A percentile compares a stretch with the other conserved stretches of the same genome.
These are phyloP conservation scores for Cladorrhinum sp. DNA, from an alignment of 2,329 filamentous ascomycete species.

Conservation along the genomic window DNA sequence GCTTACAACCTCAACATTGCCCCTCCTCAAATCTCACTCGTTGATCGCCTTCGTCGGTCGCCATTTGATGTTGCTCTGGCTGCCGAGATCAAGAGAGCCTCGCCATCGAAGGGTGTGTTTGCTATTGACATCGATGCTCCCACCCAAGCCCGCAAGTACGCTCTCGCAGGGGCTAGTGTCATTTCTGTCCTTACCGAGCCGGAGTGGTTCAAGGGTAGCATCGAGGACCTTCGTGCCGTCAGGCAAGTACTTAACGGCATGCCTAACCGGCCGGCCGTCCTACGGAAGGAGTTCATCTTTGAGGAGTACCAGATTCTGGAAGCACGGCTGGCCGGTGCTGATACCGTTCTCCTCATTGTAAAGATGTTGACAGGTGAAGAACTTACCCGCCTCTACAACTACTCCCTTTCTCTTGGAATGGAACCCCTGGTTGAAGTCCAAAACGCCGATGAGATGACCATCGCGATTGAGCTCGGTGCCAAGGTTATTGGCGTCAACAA, in stretches of 20 bases:
- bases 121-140: conserved; percentile 84
- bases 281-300: conserved; percentile 96
- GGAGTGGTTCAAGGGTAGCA: conserved; percentile 98
- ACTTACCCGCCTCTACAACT: conserved; percentile 76
- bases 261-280: conserved; percentile 84
- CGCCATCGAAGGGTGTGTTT: conserved; percentile 94
- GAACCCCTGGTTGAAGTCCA: conserved; percentile 97
- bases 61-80: conserved; percentile 88
- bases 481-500: conserved; percentile 98
- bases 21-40: conserved; percentile 78
- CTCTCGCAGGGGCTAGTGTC: conserved; percentile 88
- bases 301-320: conserved; percentile 98
- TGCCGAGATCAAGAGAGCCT: conserved; percentile 96
- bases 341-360: conserved; percentile 92
- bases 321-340: conserved; percentile 85
- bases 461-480: conserved; percentile 79
- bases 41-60: conserved; percentile 73
- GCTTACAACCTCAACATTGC: conserved; percentile 81
- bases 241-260: conserved; percentile 86
- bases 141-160: conserved; percentile 85
- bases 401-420: conserved; percentile 89
- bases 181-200: conserved; percentile 99
- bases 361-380: conserved; percentile 87
- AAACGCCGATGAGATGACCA: conserved; percentile 86
- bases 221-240: conserved; percentile 86